Conservation (phyloP, 164 flowering plant species). For the Tetrastigma voinierianum region DNA sequence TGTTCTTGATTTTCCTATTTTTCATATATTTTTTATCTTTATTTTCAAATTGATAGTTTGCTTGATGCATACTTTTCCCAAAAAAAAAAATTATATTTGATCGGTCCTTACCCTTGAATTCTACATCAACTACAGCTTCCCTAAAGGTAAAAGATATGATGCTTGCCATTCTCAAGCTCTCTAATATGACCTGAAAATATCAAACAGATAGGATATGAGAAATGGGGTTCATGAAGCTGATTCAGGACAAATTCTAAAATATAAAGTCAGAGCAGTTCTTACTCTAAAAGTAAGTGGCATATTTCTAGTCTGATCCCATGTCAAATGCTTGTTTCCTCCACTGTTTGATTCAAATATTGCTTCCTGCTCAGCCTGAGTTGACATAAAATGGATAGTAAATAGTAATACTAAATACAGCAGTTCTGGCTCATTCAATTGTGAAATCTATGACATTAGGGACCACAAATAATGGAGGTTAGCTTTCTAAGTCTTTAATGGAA, state of each 20-base stretch:
- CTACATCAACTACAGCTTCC: constrained; percentile 46
- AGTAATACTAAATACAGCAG: background rate
- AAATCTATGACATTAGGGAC: too few species aligned
- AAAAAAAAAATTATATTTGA: too few species aligned
- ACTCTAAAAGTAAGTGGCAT: constrained; percentile 44
- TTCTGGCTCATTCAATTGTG: too few species aligned
- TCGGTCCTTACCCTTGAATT: constrained; percentile 39
- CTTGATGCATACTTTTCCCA: too few species aligned
- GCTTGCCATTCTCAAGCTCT: constrained; percentile 54
- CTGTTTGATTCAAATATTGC: constrained; percentile 26
- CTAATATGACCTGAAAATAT: constrained; percentile 36
- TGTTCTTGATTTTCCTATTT: too few species aligned
- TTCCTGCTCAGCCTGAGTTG: constrained; percentile 40
- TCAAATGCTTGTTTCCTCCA: constrained; percentile 26
- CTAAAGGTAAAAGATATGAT: constrained; percentile 49
- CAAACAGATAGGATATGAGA: background rate
- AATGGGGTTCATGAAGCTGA: background rate
- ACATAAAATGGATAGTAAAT: background rate
- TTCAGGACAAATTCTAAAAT: background rate
- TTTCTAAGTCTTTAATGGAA: background rate
- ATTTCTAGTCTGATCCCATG: constrained; percentile 38
- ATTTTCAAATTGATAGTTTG: too few species aligned
- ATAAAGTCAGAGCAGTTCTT: background rate
- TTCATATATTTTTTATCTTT: too few species aligned
- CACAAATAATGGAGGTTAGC: too few species aligned